These are phyloP conservation scores for Epichloe aotearoae DNA, from an alignment of 2,329 filamentous ascomycete genomes.

Conservation along the genomic window DNA sequence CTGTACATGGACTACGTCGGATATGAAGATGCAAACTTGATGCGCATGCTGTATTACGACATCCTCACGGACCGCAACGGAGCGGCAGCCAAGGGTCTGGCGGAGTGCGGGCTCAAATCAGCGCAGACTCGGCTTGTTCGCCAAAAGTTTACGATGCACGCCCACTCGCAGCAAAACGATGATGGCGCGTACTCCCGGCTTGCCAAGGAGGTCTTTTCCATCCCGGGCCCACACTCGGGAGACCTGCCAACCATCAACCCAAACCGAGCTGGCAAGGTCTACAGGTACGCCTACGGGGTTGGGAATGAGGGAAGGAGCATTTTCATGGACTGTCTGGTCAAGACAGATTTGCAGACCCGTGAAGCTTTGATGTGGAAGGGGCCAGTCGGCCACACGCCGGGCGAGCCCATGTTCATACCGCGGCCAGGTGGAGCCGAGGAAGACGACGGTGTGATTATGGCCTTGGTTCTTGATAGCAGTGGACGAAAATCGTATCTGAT, in stretches of 20 bases:
- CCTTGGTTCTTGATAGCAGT: conserved; percentile 50
- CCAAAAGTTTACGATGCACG: conserved; percentile 27
- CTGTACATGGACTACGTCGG: conserved; percentile 53
- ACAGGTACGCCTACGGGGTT: conserved; percentile 49
- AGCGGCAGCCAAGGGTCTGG: conserved; percentile 29
- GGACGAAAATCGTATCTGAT: conserved; percentile 49
- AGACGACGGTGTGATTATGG: conserved; percentile 50
- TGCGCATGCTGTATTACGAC: conserved; percentile 57
- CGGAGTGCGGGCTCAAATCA: conserved; percentile 24
- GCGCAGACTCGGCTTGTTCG: conserved; percentile 26
- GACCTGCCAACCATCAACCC: conserved; percentile 59
- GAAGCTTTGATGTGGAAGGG: conserved; percentile 43
- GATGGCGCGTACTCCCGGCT: conserved; percentile 8
- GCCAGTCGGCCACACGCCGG: conserved; percentile 47
- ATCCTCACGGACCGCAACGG: conserved; percentile 43
- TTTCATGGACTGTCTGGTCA: conserved; percentile 49
- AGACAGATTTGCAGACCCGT: conserved; percentile 47
- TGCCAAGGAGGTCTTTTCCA: conserved; percentile 27
- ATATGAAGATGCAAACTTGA: conserved; percentile 51
- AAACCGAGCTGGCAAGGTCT: conserved; percentile 31
- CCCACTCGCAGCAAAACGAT: conserved; percentile 5
- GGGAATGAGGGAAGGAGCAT: conserved; percentile 45
- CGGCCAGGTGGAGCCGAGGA: conserved; percentile 31
- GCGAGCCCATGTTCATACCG: conserved; percentile 55
- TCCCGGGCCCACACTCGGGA: conserved; percentile 39